Evolutionary conservation across 805 yeast genomes (phyloP), one percentile per base, ranked within the genome.

Genomic region (Metschnikowia dekortorum): DNA sequence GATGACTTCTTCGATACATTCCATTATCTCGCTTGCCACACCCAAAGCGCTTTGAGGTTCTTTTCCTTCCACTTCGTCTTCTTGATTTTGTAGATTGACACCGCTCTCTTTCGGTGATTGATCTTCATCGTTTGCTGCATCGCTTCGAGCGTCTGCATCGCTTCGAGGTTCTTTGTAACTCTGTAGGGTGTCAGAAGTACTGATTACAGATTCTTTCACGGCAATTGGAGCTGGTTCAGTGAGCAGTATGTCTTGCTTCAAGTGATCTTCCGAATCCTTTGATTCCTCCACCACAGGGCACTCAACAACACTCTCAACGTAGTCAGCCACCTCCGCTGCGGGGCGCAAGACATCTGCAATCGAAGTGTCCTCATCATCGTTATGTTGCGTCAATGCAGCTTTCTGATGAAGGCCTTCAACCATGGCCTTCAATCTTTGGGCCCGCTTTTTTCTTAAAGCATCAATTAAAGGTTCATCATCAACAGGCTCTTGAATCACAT

Each of bases 401-500:
- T 35, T 18, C 26, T 26, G 31, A 33, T 14, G 40, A 26, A 44
- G 34, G 9, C 14, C 13, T 16, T 34, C 34, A 7, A 44, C 40
- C 13, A 18, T 40, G n/a, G 37, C 16, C 16, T 36, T 35, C 11
- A 44, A 34, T 35, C 47, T 14, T 9, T 37, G 29, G 6, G 29
- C 16, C 16, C 39, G 11, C 9, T 30, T 30, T 7, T 44, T 18
- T 37, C 39, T 30, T 26, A 18, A 8, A n/a, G 33, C 26, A 16
- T 36, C 47, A 36, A 22, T 13, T n/a, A 29, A 11, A 10, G 11
- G 6, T 28, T 44, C n/a, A 11, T 44, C 34, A 35, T 44, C 39
- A 28, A 44, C 34, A 14, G 46, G 46, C 32, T 44, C 46, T 36
- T 34, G 46, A 44, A 44, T 7, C 28, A 28, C 40, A 10, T 44